Evolutionary conservation across 345 rosid genomes (phyloP).

Genomic region (Acer campestre): DNA sequence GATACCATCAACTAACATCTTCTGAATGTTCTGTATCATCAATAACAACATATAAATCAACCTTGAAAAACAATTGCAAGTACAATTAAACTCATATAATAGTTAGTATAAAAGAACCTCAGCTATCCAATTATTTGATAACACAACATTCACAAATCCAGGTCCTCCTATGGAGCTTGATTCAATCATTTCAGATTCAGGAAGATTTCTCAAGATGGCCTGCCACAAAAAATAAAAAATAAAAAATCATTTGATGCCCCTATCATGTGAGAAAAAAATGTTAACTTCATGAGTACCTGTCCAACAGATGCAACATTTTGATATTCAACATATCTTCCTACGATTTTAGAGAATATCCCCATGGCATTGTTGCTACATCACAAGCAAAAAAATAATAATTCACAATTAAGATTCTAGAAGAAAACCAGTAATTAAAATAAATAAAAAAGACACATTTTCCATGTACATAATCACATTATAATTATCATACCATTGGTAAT

Average conservation of each 20-base stretch:
- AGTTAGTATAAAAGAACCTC: slow-evolving; percentile 27
- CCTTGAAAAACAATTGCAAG: slow-evolving; percentile 2
- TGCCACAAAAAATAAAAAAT: slow-evolving; percentile 26
- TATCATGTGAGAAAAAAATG: neutral
- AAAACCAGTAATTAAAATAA: no score
- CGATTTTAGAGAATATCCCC: slow-evolving; percentile 77
- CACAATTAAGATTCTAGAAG: slow-evolving; percentile 28
- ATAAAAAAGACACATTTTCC: neutral
- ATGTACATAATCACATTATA: neutral
- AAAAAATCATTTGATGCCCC: neutral
- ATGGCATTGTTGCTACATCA: slow-evolving; percentile 85
- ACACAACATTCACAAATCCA: slow-evolving; percentile 81
- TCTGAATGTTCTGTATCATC: slow-evolving; percentile 64
- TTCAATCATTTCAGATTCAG: slow-evolving; percentile 77
- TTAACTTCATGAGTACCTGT: slow-evolving; percentile 45
- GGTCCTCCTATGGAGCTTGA: slow-evolving; percentile 88
- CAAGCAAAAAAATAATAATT: neutral
- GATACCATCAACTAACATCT: slow-evolving; percentile 79
- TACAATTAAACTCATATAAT: neutral
- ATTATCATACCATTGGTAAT: slow-evolving; percentile 78
- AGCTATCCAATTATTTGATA: slow-evolving; percentile 82
- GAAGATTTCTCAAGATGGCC: slow-evolving; percentile 79
- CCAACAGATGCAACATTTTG: slow-evolving; percentile 82
- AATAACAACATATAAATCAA: slow-evolving; percentile 19
- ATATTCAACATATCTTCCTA: slow-evolving; percentile 63